Evolutionary conservation across 352 stramenopile species (phyloP).

Genomic region (Bremia lactucae): DNA sequence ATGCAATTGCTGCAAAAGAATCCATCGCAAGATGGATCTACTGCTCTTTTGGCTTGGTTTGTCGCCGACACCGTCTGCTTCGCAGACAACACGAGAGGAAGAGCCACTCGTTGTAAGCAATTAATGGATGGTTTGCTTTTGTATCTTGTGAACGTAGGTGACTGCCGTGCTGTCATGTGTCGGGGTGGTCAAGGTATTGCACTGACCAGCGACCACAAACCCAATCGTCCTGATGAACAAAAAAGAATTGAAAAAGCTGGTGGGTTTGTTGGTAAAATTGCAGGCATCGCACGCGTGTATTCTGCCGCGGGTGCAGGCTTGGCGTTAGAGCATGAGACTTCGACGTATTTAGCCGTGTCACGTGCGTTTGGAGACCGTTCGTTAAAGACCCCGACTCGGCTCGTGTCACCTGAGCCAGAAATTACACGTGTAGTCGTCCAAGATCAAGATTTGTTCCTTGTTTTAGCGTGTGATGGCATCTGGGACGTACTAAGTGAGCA

Average conservation of each 20-base stretch:
- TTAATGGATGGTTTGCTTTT: constrained; percentile 14
- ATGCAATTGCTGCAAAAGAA: constrained; percentile 36
- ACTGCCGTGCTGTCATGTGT: constrained; percentile 54
- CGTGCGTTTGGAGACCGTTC: constrained; percentile 47
- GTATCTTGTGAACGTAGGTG: constrained; percentile 49
- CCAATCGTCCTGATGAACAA: constrained; percentile 31
- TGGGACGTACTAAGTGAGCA: constrained; percentile 58
- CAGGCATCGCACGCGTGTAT: constrained; percentile 41
- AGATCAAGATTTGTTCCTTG: constrained; percentile 37
- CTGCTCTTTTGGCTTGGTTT: constrained; percentile 44
- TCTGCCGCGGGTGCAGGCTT: constrained; percentile 32
- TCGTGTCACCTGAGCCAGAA: constrained; percentile 49
- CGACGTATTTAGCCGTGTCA: constrained; percentile 44
- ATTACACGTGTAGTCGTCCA: constrained; percentile 26
- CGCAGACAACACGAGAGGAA: background rate
- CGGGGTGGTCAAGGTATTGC: constrained; percentile 24
- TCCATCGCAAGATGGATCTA: constrained; percentile 33
- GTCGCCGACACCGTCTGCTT: constrained; percentile 8
- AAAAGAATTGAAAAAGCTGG: constrained; percentile 38
- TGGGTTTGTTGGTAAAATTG: constrained; percentile 38
- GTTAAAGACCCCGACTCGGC: constrained; percentile 31
- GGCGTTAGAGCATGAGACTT: constrained; percentile 15
- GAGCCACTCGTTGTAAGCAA: background rate
- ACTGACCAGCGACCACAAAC: constrained; percentile 53
- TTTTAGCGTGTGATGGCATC: constrained; percentile 51